phyloP scores from a whole-genome alignment of 352 stramenopile species.

The Phytophthora foliorum region DNA sequence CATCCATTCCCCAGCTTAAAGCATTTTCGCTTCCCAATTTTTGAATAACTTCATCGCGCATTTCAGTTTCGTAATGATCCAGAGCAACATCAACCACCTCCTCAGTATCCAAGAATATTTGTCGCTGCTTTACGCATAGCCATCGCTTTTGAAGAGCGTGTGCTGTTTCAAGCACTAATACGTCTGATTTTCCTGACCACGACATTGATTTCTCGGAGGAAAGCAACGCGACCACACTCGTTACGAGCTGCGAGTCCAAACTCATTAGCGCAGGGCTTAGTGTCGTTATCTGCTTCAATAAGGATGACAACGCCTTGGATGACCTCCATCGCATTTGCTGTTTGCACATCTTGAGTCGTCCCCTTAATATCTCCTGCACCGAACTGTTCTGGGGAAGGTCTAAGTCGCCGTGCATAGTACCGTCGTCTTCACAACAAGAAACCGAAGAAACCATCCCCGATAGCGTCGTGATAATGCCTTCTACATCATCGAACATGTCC shows the following conservation, averaged over 20 bases:
- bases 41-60: constrained; percentile 69
- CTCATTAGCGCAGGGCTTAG: constrained; percentile 50
- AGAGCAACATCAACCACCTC: constrained; percentile 76
- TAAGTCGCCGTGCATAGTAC: constrained; percentile 49
- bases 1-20: constrained; percentile 84
- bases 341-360: constrained; percentile 73
- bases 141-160: constrained; percentile 69
- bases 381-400: constrained; percentile 72
- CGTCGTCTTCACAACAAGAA: constrained; percentile 39
- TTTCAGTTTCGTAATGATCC: constrained; percentile 66
- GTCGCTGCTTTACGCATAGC: constrained; percentile 77
- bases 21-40: constrained; percentile 85
- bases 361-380: constrained; percentile 68
- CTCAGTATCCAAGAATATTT: constrained; percentile 76
- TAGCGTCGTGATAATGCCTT: constrained; percentile 60
- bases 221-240: constrained; percentile 64
- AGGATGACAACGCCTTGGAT: constrained; percentile 72
- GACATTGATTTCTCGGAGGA: constrained; percentile 62
- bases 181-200: constrained; percentile 32
- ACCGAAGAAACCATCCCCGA: constrained; percentile 55
- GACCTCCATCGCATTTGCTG: constrained; percentile 86
- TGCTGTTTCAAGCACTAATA: constrained; percentile 24
- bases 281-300: constrained; percentile 78
- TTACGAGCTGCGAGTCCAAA: constrained; percentile 71
- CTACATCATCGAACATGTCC: constrained; percentile 83